Conservation (phyloP, 352 stramenopile genomes). For the Phytopythium boreale region DNA sequence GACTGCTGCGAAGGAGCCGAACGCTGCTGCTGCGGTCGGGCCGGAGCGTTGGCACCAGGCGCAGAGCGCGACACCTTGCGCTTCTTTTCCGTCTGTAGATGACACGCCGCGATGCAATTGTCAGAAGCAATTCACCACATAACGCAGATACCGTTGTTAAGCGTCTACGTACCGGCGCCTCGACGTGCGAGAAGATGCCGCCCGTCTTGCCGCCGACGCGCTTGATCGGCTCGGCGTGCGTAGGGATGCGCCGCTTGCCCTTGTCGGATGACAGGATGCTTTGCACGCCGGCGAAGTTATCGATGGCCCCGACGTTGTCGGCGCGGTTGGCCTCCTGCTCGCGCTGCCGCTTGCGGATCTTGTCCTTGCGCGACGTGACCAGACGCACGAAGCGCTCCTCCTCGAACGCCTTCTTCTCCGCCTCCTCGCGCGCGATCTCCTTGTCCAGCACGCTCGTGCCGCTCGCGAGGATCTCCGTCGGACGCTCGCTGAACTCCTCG, state of each 20-base stretch:
- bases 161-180: constrained; percentile 38
- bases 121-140: background rate
- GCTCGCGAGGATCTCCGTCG: constrained; percentile 61
- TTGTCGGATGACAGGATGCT: constrained; percentile 76
- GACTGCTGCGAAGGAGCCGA: constrained; percentile 2
- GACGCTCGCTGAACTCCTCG: constrained; percentile 84
- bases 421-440: constrained; percentile 75
- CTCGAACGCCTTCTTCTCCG: constrained; percentile 83
- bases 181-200: constrained; percentile 82
- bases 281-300: constrained; percentile 84
- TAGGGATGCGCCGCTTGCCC: constrained; percentile 61
- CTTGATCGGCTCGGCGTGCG: constrained; percentile 36
- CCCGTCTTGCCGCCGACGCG: constrained; percentile 72
- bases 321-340: constrained; percentile 71
- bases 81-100: constrained; percentile 58
- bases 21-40: constrained; percentile 1
- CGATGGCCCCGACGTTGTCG: constrained; percentile 78
- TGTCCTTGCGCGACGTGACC: constrained; percentile 86
- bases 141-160: background rate
- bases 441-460: constrained; percentile 73
- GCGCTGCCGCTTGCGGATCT: constrained; percentile 83
- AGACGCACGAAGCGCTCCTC: constrained; percentile 84
- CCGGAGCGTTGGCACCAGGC: background rate
- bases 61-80: constrained; percentile 28
- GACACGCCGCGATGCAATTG: background rate